Conservation (phyloP, 176 grass and related monocot species). For the Triticum turgidum region DNA sequence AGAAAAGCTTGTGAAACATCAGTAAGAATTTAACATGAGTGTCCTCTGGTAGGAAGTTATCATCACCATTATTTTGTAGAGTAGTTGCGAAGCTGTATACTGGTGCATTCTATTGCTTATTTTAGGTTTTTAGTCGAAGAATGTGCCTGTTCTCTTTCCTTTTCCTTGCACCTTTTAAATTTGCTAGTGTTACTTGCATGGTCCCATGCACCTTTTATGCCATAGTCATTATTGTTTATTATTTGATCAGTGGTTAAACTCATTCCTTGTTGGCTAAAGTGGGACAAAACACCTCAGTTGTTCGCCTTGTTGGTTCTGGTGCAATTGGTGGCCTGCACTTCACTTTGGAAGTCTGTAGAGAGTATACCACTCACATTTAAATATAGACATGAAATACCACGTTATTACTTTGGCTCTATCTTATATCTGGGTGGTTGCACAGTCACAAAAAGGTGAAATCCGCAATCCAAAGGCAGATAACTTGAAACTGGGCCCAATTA, state of each 20-base stretch:
- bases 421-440: not conserved
- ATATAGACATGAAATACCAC: not conserved
- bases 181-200: constrained; percentile 28
- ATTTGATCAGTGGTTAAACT: constrained; percentile 33
- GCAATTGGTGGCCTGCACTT: constrained; percentile 27
- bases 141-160: constrained; percentile 29
- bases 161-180: constrained; percentile 30
- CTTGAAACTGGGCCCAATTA: not conserved
- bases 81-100: constrained; percentile 30
- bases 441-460: not conserved
- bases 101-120: constrained; percentile 11
- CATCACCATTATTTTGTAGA: constrained; percentile 18
- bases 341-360: constrained; percentile 2
- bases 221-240: constrained; percentile 36
- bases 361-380: constrained; percentile 14
- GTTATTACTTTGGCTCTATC: not conserved
- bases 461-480: not conserved
- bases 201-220: constrained; percentile 34
- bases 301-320: not conserved
- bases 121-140: constrained; percentile 19
- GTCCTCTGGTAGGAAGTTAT: not conserved
- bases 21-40: not conserved
- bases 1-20: not conserved
- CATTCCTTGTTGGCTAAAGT: constrained; percentile 48
- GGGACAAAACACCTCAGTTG: constrained; percentile 28